Evolutionary conservation across 306 rosid species (phyloP), one percentile per base, ranked within the genome.

Genomic region (Vigna trinervia): DNA sequence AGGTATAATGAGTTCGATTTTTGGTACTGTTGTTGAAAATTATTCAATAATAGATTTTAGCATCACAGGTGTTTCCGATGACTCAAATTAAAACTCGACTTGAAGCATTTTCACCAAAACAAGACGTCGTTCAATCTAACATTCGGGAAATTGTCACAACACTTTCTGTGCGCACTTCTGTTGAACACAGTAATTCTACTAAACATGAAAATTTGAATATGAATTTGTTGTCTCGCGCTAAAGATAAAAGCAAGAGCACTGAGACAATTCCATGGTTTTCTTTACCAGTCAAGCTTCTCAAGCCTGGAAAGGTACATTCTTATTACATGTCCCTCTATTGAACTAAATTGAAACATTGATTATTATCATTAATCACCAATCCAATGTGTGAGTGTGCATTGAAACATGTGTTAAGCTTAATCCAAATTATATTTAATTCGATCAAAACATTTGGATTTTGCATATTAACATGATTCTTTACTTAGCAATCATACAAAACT

Each of bases 271-370:
- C 85, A 50, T 88, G 96, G 97, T 84, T 90, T 26, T 85, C 90
- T 78, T 86, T 90, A 84, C 92, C 99, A 39, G 71, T 86, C 67
- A 85, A 82, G 62, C 93, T 95, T 75, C 73, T 86, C 74, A 89
- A 80, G 87, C 86, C 90, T 3, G 96, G 94, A 72, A 92, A 89
- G 96, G 99, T 92, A 22, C 23, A 23, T 23, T 23, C 26, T 23
- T 23, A 23, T 23, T 2, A 1, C 2, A 23, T 1, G 26, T 23
- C 26, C 2, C 26, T 23, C 2, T 23, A 23, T 23, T 23, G 0
- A 23, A 23, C 26, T 23, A 1, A 22, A 22, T 22, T 22, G 1
- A 22, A 22, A 22, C 23, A 1, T 22, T 22, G 23, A 22, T 22
- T 22, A 22, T 22, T 22, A 1, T 1, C 1, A 1, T 22, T 22